phyloP scores from a whole-genome alignment of 148 eudicot genomes.

The Diospyros kaki region DNA sequence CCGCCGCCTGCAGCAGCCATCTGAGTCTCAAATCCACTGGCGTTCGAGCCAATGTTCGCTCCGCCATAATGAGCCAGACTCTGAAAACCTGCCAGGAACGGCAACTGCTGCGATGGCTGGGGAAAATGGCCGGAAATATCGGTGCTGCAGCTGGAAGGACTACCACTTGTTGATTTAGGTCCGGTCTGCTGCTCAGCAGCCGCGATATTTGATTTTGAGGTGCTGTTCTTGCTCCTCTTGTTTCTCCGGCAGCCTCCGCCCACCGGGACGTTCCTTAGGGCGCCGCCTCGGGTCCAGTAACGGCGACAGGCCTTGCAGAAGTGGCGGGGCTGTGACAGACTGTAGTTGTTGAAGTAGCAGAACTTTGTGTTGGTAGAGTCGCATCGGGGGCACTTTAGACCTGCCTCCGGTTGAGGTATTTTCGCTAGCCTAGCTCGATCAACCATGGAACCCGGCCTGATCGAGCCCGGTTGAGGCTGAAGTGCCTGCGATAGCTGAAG shows the following conservation, averaged over 20 bases:
- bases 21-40: conserved; percentile 21
- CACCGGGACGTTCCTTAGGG: conserved; percentile 63
- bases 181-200: conserved; percentile 10
- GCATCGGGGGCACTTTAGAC: conserved; percentile 67
- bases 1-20: conserved; percentile 3
- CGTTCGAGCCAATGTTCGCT: conserved; percentile 21
- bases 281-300: conserved; percentile 70
- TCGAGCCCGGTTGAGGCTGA: conserved; percentile 21
- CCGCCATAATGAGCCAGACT: conserved; percentile 44
- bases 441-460: conserved; percentile 60
- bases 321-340: conserved; percentile 64
- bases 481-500: conserved; percentile 21
- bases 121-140: conserved; percentile 19
- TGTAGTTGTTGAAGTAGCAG: conserved; percentile 75
- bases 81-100: conserved; percentile 48
- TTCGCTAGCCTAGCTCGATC: conserved; percentile 58
- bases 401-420: conserved; percentile 56
- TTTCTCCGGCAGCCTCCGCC: conserved; percentile 72
- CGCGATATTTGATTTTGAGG: conserved; percentile 22
- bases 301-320: conserved; percentile 68
- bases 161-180: conserved; percentile 16
- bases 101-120: conserved; percentile 25
- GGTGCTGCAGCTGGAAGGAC: conserved; percentile 27
- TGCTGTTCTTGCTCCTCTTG: conserved; percentile 33
- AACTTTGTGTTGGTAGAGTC: conserved; percentile 70